Base-by-base conservation (phyloP, 2,329 filamentous ascomycete genomes). In the Calonectria fujianensis region DNA sequence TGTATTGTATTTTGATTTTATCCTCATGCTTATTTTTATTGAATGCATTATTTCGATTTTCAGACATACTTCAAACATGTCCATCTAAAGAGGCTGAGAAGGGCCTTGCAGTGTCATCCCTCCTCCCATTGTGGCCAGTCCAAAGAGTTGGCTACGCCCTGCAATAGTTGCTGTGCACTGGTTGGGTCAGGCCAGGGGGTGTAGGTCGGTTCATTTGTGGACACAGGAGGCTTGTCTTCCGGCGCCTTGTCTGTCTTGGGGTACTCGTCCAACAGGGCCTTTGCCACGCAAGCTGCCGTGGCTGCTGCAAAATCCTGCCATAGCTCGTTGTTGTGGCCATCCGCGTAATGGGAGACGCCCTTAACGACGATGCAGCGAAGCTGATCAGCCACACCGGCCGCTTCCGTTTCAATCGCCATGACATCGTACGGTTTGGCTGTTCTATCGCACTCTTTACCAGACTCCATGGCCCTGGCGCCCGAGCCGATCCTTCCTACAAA, bases 271-370 rank as follows among this genome's bases (percentile, higher is more conserved):
- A 70, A 5, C 7, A 78, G 51, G 0, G 72, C 77, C 24, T 91
- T 91, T 6, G 90, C 88, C 0, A 86, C 86, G 0, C 82, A 85
- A 2, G 86, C 85, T 0, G 86, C 86, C 0, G 83, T 84, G 0
- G 82, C 84, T 0, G 86, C 84, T 0, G 86, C 85, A 77, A 85
- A 88, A 1, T 74, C 31, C 69, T 87, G 85, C 85, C 85, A 88
- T 1, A 18, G 69, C 35, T 78, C 77, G 16, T 75, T 74, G 51
- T 80, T 79, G 20, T 81, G 77, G 24, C 74, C 73, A 8, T 82
- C 80, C 0, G 80, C 79, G 39, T 82, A 82, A 51, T 88, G 83
- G 41, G 83, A 86, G 0, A 86, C 82, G 2, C 86, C 85, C 14
- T 86, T 85, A 52, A 88, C 83, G 0, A 85, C 76, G 0, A 88